These are phyloP conservation scores for Uncinocarpus reesii DNA, from an alignment of 2,329 filamentous ascomycete species.

Conservation along the genomic window DNA sequence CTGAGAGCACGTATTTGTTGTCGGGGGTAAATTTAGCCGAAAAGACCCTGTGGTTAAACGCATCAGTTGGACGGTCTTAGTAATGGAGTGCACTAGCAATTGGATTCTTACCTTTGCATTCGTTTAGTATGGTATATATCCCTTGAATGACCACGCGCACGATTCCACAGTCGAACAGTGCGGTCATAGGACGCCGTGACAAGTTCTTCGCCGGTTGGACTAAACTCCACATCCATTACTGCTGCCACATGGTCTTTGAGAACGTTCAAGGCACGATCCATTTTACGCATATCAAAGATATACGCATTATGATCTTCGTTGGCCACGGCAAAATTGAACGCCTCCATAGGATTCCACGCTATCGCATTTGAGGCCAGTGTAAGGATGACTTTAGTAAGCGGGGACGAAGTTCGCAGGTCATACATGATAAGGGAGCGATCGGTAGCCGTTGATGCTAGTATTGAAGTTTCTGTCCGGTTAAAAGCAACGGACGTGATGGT, in stretches of 20 bases:
- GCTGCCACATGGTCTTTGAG: slow-evolving; percentile 82
- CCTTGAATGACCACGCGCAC: slow-evolving; percentile 68
- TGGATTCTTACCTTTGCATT: slow-evolving; percentile 58
- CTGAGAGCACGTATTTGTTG: slow-evolving; percentile 77
- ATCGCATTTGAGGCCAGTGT: slow-evolving; percentile 74
- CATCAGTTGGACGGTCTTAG: slow-evolving; percentile 9
- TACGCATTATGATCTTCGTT: slow-evolving; percentile 92
- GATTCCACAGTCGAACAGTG: slow-evolving; percentile 75
- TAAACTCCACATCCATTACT: slow-evolving; percentile 95
- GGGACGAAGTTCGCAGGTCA: slow-evolving; percentile 76
- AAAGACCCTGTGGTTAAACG: slow-evolving; percentile 53
- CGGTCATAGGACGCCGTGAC: slow-evolving; percentile 83
- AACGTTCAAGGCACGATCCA: slow-evolving; percentile 77
- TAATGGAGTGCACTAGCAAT: not conserved
- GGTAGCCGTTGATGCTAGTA: slow-evolving; percentile 73
- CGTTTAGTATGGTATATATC: slow-evolving; percentile 97
- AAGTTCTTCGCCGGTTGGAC: slow-evolving; percentile 85
- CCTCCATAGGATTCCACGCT: slow-evolving; percentile 93
- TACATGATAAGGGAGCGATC: slow-evolving; percentile 85
- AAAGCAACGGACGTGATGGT: slow-evolving; percentile 83
- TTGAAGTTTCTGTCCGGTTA: slow-evolving; percentile 87
- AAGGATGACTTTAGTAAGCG: slow-evolving; percentile 69
- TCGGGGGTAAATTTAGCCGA: slow-evolving; percentile 77
- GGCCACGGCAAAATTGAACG: slow-evolving; percentile 86
- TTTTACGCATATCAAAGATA: slow-evolving; percentile 88